These are phyloP conservation scores for Penicillium frequentans DNA, from an alignment of 2,329 filamentous ascomycete species.

Conservation along the genomic window DNA sequence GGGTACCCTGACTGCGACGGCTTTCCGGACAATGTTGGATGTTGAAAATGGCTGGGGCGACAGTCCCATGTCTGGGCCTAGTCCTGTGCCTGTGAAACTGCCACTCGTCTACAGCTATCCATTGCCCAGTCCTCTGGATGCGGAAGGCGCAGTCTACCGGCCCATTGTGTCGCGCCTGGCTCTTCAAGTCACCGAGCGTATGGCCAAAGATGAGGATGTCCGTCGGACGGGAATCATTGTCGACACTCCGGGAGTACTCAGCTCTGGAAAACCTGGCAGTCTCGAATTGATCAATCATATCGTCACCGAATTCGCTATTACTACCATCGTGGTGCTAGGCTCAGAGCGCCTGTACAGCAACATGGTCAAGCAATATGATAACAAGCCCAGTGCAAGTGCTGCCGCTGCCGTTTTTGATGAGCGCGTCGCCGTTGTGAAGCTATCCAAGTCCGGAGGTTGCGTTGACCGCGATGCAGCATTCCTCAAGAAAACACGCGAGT, in stretches of 20 bases:
- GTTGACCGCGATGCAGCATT: slow-evolving; percentile 73
- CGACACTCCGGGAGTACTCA: slow-evolving; percentile 73
- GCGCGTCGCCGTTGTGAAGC: slow-evolving; percentile 69
- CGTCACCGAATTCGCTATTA: slow-evolving; percentile 70
- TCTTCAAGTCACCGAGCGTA: slow-evolving; percentile 71
- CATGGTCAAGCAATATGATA: slow-evolving; percentile 67
- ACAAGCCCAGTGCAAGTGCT: slow-evolving; percentile 47
- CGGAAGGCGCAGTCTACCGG: slow-evolving; percentile 71
- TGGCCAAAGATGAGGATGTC: slow-evolving; percentile 72
- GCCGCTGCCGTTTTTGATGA: slow-evolving; percentile 58
- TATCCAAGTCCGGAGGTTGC: slow-evolving; percentile 84
- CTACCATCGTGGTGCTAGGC: slow-evolving; percentile 78
- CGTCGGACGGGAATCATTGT: slow-evolving; percentile 78
- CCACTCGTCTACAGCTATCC: slow-evolving; percentile 91
- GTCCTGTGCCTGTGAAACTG: slow-evolving; percentile 83
- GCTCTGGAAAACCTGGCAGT: slow-evolving; percentile 61
- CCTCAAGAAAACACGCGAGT: slow-evolving; percentile 71
- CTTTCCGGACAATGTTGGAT: slow-evolving; percentile 84
- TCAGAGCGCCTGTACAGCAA: slow-evolving; percentile 75
- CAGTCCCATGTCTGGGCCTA: slow-evolving; percentile 87
- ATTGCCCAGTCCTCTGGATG: slow-evolving; percentile 64
- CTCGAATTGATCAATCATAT: slow-evolving; percentile 82
- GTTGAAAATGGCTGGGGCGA: slow-evolving; percentile 86
- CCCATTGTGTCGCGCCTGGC: slow-evolving; percentile 74
- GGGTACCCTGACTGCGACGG: slow-evolving; percentile 81